Conservation (phyloP, 1,139 yeast species). For the Candida smagusa region DNA sequence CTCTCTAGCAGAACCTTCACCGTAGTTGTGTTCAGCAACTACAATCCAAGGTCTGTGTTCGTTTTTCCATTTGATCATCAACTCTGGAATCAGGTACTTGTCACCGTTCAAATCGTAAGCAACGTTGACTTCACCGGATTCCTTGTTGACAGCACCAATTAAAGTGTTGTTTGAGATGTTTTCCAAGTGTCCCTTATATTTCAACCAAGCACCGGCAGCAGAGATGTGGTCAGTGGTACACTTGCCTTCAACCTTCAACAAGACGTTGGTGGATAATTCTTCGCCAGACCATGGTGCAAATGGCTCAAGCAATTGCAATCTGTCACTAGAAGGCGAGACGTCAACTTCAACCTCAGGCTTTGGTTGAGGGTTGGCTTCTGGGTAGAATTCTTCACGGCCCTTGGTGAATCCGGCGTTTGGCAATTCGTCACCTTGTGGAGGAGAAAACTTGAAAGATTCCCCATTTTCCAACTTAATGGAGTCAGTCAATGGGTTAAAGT, state of each 20-base stretch:
- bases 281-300: constrained; percentile 82
- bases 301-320: constrained; percentile 78
- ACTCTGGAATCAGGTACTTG: constrained; percentile 81
- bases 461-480: constrained; percentile 66
- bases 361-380: constrained; percentile 75
- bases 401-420: constrained; percentile 76
- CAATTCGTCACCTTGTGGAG: constrained; percentile 76
- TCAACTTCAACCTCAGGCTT: constrained; percentile 63
- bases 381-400: constrained; percentile 84
- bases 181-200: constrained; percentile 95
- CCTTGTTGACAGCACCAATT: constrained; percentile 95
- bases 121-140: constrained; percentile 91
- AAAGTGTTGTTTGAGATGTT: constrained; percentile 92
- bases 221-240: constrained; percentile 98
- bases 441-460: constrained; percentile 63
- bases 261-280: constrained; percentile 71
- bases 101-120: constrained; percentile 87
- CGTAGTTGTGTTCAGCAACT: constrained; percentile 95
- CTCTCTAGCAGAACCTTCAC: constrained; percentile 99
- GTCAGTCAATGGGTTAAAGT: constrained; percentile 85
- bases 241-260: constrained; percentile 92
- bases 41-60: constrained; percentile 88
- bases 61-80: constrained; percentile 92
- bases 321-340: constrained; percentile 72
- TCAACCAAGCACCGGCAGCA: constrained; percentile 99